These are phyloP conservation scores for Hygrophoropsis aurantiaca DNA, from an alignment of 768 basidiomycete species.

Conservation along the genomic window DNA sequence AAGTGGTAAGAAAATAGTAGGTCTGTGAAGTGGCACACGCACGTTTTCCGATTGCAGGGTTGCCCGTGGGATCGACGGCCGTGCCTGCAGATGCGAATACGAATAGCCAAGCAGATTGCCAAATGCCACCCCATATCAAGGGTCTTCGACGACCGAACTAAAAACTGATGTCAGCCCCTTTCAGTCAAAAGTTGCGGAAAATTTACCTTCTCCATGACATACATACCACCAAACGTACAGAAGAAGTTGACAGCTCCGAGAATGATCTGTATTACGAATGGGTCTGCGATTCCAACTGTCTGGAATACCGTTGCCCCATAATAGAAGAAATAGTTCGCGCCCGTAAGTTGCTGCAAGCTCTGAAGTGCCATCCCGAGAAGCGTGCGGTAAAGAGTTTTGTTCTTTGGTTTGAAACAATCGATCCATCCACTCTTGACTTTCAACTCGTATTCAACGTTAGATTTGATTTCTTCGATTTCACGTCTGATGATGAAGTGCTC, in stretches of 20 bases:
- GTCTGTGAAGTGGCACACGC: slow-evolving; percentile 13
- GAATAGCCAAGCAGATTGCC: slow-evolving; percentile 72
- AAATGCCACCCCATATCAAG: slow-evolving; percentile 65
- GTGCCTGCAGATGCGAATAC: slow-evolving; percentile 75
- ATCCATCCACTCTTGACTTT: slow-evolving; percentile 54
- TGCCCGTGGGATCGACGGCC: slow-evolving; percentile 48
- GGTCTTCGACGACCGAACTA: slow-evolving; percentile 66
- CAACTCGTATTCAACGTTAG: slow-evolving; percentile 50
- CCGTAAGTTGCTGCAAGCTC: slow-evolving; percentile 70
- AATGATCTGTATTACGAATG: slow-evolving; percentile 73
- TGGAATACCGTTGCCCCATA: slow-evolving; percentile 65
- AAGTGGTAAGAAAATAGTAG: slow-evolving; percentile 2
- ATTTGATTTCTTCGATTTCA: slow-evolving; percentile 56
- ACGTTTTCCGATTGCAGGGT: slow-evolving; percentile 56
- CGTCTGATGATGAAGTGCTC: slow-evolving; percentile 42
- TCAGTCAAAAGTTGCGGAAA: background rate
- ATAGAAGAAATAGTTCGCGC: slow-evolving; percentile 72
- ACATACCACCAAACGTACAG: slow-evolving; percentile 72
- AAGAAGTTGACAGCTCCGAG: slow-evolving; percentile 71
- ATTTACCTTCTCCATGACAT: slow-evolving; percentile 64
- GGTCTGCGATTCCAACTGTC: slow-evolving; percentile 65
- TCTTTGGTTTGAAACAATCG: slow-evolving; percentile 58
- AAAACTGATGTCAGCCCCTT: background rate
- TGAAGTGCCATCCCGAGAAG: slow-evolving; percentile 65
- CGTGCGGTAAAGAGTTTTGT: slow-evolving; percentile 66